phyloP scores from a whole-genome alignment of 2,329 filamentous ascomycete genomes.

The Blastomyces silverae region DNA sequence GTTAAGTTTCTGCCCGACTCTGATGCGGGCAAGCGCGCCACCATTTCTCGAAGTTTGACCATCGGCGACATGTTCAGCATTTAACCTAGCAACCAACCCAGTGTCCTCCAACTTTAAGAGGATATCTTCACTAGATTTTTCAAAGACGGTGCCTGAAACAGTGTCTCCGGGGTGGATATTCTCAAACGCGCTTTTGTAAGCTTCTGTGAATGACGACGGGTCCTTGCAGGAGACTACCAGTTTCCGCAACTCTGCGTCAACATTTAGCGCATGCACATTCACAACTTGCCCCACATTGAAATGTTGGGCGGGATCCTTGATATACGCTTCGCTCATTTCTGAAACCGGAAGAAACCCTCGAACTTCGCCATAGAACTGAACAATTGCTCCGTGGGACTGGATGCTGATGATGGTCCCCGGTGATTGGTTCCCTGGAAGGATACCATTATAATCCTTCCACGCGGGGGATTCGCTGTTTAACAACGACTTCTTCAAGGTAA shows the following conservation, averaged over 20 bases:
- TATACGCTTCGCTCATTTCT: constrained; percentile 97
- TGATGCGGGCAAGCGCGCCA: constrained; percentile 70
- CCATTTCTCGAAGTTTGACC: constrained; percentile 72
- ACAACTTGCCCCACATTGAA: constrained; percentile 88
- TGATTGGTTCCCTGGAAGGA: constrained; percentile 66
- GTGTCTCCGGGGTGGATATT: constrained; percentile 65
- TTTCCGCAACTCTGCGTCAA: constrained; percentile 63
- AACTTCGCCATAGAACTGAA: constrained; percentile 84
- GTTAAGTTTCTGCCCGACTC: constrained; percentile 73
- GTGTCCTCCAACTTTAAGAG: constrained; percentile 68
- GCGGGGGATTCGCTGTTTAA: constrained; percentile 80
- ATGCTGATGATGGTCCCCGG: constrained; percentile 84
- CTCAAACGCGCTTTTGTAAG: constrained; percentile 66
- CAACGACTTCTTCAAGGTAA: constrained; percentile 91
- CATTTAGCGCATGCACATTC: constrained; percentile 76
- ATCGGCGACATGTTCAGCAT: constrained; percentile 74
- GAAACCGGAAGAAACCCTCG: constrained; percentile 83
- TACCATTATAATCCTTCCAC: constrained; percentile 69
- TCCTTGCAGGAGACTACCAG: constrained; percentile 93
- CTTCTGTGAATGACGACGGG: constrained; percentile 68
- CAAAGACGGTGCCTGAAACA: constrained; percentile 71
- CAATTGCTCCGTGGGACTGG: constrained; percentile 68
- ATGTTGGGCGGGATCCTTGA: constrained; percentile 79
- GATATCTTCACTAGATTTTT: constrained; percentile 69
- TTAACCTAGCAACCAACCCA: constrained; percentile 70